Percentiles rank a stretch among this genome's conserved stretches.
Evolutionary conservation across 148 eudicot genomes (phyloP).

Genomic region (Nyssa sinensis): DNA sequence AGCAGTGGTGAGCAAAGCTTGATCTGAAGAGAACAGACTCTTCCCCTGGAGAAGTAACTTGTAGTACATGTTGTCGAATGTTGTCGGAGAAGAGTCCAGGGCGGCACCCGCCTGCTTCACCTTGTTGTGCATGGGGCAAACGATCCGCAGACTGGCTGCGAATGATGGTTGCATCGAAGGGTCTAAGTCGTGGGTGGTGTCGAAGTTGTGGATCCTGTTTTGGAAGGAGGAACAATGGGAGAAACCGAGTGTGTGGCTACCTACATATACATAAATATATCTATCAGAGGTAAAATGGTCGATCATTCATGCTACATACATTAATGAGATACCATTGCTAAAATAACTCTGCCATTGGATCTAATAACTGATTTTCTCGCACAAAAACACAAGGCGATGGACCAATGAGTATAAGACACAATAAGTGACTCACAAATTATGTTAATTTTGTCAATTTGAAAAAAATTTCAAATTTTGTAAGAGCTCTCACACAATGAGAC

Average conservation of each 20-base stretch:
- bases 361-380: too few relatives aligned
- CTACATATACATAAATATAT: too few relatives aligned
- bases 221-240: conserved; percentile 88
- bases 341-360: too few relatives aligned
- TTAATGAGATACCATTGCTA: too few relatives aligned
- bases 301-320: too few relatives aligned
- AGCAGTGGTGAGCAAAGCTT: conserved; percentile 45
- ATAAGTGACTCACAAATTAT: too few relatives aligned
- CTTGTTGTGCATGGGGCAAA: conserved; percentile 44
- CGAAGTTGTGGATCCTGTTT: conserved; percentile 60
- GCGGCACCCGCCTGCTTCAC: conserved; percentile 45
- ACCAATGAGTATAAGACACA: too few relatives aligned
- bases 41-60: conserved; percentile 59
- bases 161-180: conserved; percentile 54
- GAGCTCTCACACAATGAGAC: too few relatives aligned
- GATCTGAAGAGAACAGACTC: conserved; percentile 63
- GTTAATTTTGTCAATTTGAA: too few relatives aligned
- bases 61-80: conserved; percentile 68
- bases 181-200: conserved; percentile 49
- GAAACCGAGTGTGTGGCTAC: conserved; percentile 86
- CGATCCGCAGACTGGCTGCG: conserved; percentile 43
- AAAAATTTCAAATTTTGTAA: too few relatives aligned
- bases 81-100: conserved; percentile 56
- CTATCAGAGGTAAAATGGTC: too few relatives aligned
- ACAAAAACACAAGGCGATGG: too few relatives aligned